Conservation (phyloP, 495 filamentous ascomycete species). For the Penicillium pulvis region DNA sequence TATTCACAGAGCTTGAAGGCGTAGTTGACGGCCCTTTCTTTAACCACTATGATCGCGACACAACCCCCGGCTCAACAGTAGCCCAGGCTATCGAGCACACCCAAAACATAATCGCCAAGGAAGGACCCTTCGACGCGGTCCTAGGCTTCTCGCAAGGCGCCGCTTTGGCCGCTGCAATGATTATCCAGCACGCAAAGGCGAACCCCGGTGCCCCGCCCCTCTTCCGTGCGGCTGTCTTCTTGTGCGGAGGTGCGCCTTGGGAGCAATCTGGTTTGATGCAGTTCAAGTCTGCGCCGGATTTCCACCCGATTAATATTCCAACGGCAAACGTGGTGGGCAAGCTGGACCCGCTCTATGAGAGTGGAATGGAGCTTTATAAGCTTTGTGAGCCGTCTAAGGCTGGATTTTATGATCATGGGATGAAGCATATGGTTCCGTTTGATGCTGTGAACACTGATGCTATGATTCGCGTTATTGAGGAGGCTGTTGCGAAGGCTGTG, state of each 20-base stretch:
- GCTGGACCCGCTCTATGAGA: constrained; percentile 30
- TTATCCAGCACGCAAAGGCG: constrained; percentile 37
- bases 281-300: constrained; percentile 18
- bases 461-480: constrained; percentile 36
- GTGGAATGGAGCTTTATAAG: constrained; percentile 33
- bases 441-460: constrained; percentile 37
- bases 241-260: constrained; percentile 38
- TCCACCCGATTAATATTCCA: constrained; percentile 34
- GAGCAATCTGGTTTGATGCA: constrained; percentile 27
- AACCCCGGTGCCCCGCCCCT: constrained; percentile 28
- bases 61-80: constrained; percentile 29
- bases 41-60: constrained; percentile 36
- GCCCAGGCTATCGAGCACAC: constrained; percentile 36
- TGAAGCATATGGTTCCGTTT: constrained; percentile 44
- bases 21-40: constrained; percentile 42
- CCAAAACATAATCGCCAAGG: constrained; percentile 29
- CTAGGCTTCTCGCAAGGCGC: constrained; percentile 51
- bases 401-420: constrained; percentile 41
- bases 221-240: constrained; percentile 47
- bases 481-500: constrained; percentile 30
- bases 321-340: constrained; percentile 46
- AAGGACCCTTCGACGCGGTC: constrained; percentile 50
- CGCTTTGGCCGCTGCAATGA: constrained; percentile 37
- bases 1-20: constrained; percentile 34
- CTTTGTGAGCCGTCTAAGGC: constrained; percentile 41